Percentiles rank a stretch among this genome's conserved stretches.
Evolutionary conservation across 257 asterid species (phyloP).

Genomic region (Primulina huaijiensis): DNA sequence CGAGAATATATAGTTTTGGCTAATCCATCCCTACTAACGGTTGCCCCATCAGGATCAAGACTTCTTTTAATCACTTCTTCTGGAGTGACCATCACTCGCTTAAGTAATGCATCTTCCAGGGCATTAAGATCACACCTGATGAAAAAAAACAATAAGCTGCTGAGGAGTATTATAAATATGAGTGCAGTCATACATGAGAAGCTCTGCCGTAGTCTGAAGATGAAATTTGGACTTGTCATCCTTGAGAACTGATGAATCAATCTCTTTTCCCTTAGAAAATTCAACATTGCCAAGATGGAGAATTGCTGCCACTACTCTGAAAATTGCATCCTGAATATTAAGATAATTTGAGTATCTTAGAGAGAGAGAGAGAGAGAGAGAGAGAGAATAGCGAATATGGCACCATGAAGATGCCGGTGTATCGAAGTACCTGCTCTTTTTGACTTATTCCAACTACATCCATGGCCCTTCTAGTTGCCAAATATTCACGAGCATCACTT

Average conservation of each 20-base stretch:
- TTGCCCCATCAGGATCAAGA: conserved; percentile 89
- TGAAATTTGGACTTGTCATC: conserved; percentile 89
- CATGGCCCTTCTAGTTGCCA: conserved; percentile 99
- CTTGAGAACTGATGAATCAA: conserved; percentile 81
- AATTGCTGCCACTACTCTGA: conserved; percentile 92
- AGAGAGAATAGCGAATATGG: not conserved
- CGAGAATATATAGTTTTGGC: conserved; percentile 90
- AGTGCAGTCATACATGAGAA: conserved; percentile 63
- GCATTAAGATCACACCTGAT: conserved; percentile 72
- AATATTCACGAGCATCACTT: conserved; percentile 84
- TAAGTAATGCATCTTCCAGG: conserved; percentile 83
- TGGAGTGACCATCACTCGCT: conserved; percentile 97
- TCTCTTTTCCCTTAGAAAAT: conserved; percentile 70
- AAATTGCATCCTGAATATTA: conserved; percentile 80
- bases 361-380: not conserved
- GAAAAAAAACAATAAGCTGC: conserved; percentile 21
- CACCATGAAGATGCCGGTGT: conserved; percentile 19
- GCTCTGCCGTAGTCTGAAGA: conserved; percentile 82
- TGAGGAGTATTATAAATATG: conserved; percentile 22
- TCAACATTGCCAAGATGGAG: conserved; percentile 93
- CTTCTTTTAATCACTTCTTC: conserved; percentile 99
- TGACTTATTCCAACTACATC: conserved; percentile 92
- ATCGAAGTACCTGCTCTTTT: conserved; percentile 70
- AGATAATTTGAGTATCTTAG: conserved; percentile 20
- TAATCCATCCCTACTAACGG: conserved; percentile 85